Evolutionary conservation across 441 rosid species (phyloP), one percentile per base, ranked within the genome.

Genomic region (Mallotus japonicus): DNA sequence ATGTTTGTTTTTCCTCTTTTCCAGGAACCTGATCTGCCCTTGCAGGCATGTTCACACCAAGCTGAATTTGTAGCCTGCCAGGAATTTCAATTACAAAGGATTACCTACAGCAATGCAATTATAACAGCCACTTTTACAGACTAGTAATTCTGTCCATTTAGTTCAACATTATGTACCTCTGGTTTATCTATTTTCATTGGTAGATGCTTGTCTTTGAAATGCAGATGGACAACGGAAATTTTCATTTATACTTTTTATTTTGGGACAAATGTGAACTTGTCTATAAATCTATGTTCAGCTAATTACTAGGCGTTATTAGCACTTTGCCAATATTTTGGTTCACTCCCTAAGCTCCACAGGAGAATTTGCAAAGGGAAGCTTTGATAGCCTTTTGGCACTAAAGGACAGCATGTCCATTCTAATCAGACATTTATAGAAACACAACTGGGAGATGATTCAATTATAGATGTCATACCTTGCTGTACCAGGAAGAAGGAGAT

Each of bases 401-500:
- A 2, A 37, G 40, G 40, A 37, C 40, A 37, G 6, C 0, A 4
- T 4, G 40, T 37, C 40, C 40, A 37, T 37, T 37, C 40, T 37
- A 37, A 37, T 37, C 6, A 37, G 40, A 37, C 40, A 8, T 34
- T 51, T 8, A 19, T 53, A 2, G 60, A 20, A 55, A 67, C 44
- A 34, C 19, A 47, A 57, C 19, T 0, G 28, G 16, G 28, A 12
- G 42, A 13, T 47, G 22, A 60, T 24, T 57, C 32, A 14, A 42
- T 19, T 16, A 59, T 15, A 49, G n/a, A 71, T 17, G 32, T 34
- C 60, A 44, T 90, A 93, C 98, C 98, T 90, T 73, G 96, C 97
- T 72, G 99, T 92, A 62, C 98, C 99, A 20, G 99, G 98, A 54
- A 95, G 99, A 75, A 95, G 95, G 75, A 95, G 99, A 86, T 95